These are phyloP conservation scores for Neofusicoccum umdonicola DNA, from an alignment of 2,329 filamentous ascomycete genomes.

Conservation along the genomic window DNA sequence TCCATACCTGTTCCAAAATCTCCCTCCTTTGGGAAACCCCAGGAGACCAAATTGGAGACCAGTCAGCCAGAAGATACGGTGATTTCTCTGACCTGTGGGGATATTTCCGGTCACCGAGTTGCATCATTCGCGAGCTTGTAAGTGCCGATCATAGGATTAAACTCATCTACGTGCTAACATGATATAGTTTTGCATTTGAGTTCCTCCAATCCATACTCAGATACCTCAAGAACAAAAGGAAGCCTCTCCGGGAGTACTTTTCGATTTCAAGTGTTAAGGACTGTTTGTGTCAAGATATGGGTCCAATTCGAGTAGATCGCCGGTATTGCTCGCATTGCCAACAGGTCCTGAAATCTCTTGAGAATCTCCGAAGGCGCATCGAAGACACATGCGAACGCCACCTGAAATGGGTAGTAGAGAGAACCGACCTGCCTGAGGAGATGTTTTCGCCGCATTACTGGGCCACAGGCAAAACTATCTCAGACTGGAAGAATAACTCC, in stretches of 20 bases:
- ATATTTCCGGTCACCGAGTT: constrained; percentile 19
- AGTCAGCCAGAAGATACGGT: rapidly evolving
- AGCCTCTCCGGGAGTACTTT: too few relatives aligned
- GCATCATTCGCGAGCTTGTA: constrained; percentile 16
- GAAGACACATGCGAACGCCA: neutral
- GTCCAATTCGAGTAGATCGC: too few relatives aligned
- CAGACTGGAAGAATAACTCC: too few relatives aligned
- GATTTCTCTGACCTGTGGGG: constrained; percentile 20
- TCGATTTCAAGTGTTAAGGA: too few relatives aligned
- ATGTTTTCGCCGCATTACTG: neutral
- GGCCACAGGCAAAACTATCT: neutral
- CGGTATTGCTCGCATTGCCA: neutral
- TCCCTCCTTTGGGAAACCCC: constrained; percentile 7
- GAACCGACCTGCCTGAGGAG: neutral
- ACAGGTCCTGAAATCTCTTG: neutral
- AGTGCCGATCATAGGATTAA: too few relatives aligned
- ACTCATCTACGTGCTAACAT: neutral
- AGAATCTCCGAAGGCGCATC: neutral
- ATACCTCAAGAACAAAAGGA: neutral
- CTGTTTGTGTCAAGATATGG: neutral
- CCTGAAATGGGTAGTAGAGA: neutral
- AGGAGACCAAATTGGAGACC: rapidly evolving
- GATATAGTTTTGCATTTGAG: neutral
- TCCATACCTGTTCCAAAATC: too few relatives aligned
- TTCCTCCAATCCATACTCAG: neutral